Evolutionary conservation across 148 eudicot genomes (phyloP), one percentile per base, ranked within the genome.

Genomic region (Rheum nobile): DNA sequence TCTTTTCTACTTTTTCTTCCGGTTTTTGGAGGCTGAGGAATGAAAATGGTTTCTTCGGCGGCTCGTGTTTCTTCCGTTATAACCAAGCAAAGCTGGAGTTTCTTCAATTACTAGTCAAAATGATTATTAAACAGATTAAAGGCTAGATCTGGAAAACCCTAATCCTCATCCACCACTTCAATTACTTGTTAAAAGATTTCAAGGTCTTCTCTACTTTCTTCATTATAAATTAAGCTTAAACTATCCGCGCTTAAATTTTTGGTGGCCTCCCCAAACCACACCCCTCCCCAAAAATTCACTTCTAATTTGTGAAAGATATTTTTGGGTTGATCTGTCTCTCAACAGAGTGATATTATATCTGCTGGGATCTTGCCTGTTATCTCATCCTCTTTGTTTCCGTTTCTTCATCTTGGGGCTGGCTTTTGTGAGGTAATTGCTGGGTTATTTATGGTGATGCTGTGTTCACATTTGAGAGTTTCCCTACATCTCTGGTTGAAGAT

Each of bases 131-230:
- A 31, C n/a, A 0, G 24, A 65, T 16, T 65, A 65, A 32, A 65
- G 2, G 38, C 70, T 34, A 65, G 70, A 65, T 65, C 70, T 65
- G 70, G 21, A 65, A 65, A 65, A 14, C 41, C 70, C 70, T 65
- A 16, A 65, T 31, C 21, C 70, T 32, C 67, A 28, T 61, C 67
- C 35, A 14, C 11, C 37, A 61, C 35, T 61, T 61, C 21, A 32
- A 65, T 31, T 13, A 61, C 68, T 55, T 55, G 63, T 55, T 55
- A 22, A 21, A 8, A 22, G 63, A 9, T 52, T 24, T 55, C 63
- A 55, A 55, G 63, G 63, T 55, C 10, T 52, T 52, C 31, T 55
- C 63, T 55, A 22, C 22, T 55, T 22, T 22, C 32, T 55, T 55
- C 31, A 55, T 55, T 1, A 9, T 55, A 26, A 24, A 24, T 24